phyloP scores from a whole-genome alignment of 2,329 filamentous ascomycete genomes.

The Penicillium fuscoglaucum region DNA sequence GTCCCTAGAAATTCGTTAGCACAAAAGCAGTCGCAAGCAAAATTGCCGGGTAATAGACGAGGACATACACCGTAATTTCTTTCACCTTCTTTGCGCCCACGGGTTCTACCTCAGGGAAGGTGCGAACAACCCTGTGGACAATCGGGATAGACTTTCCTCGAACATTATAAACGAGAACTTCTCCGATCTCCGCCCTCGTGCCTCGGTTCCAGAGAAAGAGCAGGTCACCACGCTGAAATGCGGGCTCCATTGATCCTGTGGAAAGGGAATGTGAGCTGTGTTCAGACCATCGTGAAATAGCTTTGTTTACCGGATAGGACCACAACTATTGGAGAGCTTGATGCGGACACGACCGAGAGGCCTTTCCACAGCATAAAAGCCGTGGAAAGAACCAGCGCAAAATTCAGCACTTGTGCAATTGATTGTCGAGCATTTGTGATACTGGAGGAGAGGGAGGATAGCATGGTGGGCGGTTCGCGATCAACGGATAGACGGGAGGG shows the following conservation, averaged over 20 bases:
- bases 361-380: constrained; percentile 65
- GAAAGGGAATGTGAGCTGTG: neutral
- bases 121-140: constrained; percentile 85
- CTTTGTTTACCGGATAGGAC: constrained; percentile 55
- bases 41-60: neutral
- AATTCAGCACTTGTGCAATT: constrained; percentile 81
- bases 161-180: constrained; percentile 63
- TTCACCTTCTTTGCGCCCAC: constrained; percentile 37
- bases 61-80: constrained; percentile 33
- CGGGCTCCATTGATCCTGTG: constrained; percentile 61
- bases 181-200: constrained; percentile 65
- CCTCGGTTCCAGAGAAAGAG: constrained; percentile 65
- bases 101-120: constrained; percentile 52
- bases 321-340: constrained; percentile 67
- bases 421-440: constrained; percentile 72
- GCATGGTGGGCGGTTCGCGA: constrained; percentile 54
- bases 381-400: constrained; percentile 83
- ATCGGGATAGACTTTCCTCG: constrained; percentile 89
- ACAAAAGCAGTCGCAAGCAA: neutral
- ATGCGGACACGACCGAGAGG: constrained; percentile 74
- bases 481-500: constrained; percentile 8
- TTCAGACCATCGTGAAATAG: neutral
- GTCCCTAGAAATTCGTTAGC: constrained; percentile 21
- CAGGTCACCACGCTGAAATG: constrained; percentile 64
- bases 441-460: constrained; percentile 62